These are phyloP conservation scores for Penicillium subrubescens DNA, from an alignment of 495 filamentous ascomycete genomes.

Conservation along the genomic window DNA sequence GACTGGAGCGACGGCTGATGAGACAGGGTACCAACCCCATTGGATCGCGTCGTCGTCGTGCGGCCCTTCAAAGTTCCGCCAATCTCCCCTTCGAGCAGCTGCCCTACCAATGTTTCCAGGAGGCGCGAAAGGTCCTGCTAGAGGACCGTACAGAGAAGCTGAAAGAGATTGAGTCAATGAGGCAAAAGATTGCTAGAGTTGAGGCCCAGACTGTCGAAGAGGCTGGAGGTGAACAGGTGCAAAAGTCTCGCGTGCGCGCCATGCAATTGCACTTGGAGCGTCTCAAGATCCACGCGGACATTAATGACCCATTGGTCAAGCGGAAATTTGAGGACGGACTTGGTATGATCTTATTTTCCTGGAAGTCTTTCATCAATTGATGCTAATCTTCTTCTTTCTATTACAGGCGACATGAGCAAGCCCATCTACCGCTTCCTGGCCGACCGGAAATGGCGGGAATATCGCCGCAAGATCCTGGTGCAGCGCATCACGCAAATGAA, in stretches of 20 bases:
- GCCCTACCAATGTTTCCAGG: slow-evolving; percentile 96
- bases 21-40: slow-evolving; percentile 61
- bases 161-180: slow-evolving; percentile 59
- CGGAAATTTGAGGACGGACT: slow-evolving; percentile 90
- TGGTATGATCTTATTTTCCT: slow-evolving; percentile 53
- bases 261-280: slow-evolving; percentile 75
- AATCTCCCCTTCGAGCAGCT: slow-evolving; percentile 88
- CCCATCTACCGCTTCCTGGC: slow-evolving; percentile 94
- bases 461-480: slow-evolving; percentile 70
- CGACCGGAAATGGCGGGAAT: slow-evolving; percentile 82
- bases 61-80: slow-evolving; percentile 63
- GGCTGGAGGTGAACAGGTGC: slow-evolving; percentile 60
- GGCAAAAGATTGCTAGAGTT: slow-evolving; percentile 60
- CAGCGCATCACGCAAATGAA: slow-evolving; percentile 89
- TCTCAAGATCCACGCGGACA: slow-evolving; percentile 87
- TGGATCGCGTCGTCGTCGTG: slow-evolving; percentile 82
- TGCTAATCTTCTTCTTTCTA: slow-evolving; percentile 13
- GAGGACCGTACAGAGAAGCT: slow-evolving; percentile 84
- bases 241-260: slow-evolving; percentile 65
- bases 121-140: slow-evolving; percentile 80
- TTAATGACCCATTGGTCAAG: slow-evolving; percentile 95
- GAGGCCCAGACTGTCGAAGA: slow-evolving; percentile 59
- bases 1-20: slow-evolving; percentile 61
- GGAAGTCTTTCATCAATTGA: background rate
- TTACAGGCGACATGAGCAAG: slow-evolving; percentile 88